Conservation (phyloP, 2,329 filamentous ascomycete species). For the Didymella glomerata region DNA sequence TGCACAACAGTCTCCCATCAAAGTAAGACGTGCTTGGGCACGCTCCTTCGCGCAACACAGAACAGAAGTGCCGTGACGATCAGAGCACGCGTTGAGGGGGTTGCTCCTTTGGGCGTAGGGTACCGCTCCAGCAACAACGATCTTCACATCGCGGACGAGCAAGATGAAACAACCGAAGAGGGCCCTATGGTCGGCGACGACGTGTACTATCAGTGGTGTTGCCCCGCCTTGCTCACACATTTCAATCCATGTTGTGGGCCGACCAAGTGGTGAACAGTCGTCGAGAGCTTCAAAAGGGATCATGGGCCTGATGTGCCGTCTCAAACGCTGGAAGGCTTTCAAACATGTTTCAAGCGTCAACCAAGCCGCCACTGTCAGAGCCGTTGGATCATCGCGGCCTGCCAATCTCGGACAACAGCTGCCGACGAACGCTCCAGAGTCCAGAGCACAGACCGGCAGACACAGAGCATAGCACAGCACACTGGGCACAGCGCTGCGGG, state of each 20-base stretch:
- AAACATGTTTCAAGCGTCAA: constrained; percentile 27
- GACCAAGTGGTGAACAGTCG: constrained; percentile 21
- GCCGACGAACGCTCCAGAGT: constrained; percentile 14
- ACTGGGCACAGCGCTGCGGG: constrained; percentile 8
- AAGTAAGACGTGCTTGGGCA: background rate
- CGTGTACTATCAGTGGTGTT: constrained; percentile 16
- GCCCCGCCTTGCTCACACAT: constrained; percentile 34
- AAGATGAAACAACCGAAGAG: constrained; percentile 42
- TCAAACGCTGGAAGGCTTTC: constrained; percentile 23
- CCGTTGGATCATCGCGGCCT: constrained; percentile 21
- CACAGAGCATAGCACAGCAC: constrained; percentile 24
- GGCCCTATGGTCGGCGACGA: constrained; percentile 28
- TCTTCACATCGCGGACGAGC: constrained; percentile 28
- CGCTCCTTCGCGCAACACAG: constrained; percentile 6
- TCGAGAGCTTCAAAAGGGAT: constrained; percentile 13
- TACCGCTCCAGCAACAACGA: constrained; percentile 35
- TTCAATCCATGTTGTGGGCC: constrained; percentile 26
- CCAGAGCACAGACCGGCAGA: constrained; percentile 12
- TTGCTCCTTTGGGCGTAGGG: constrained; percentile 26
- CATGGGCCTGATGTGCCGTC: constrained; percentile 14
- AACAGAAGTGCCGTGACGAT: constrained; percentile 16
- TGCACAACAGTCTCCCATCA: constrained; percentile 4
- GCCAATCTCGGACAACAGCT: constrained; percentile 23
- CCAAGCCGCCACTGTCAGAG: constrained; percentile 23
- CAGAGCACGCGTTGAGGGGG: constrained; percentile 17